Evolutionary conservation across 768 basidiomycete genomes (phyloP).

Genomic region (Lactifluus volemus): DNA sequence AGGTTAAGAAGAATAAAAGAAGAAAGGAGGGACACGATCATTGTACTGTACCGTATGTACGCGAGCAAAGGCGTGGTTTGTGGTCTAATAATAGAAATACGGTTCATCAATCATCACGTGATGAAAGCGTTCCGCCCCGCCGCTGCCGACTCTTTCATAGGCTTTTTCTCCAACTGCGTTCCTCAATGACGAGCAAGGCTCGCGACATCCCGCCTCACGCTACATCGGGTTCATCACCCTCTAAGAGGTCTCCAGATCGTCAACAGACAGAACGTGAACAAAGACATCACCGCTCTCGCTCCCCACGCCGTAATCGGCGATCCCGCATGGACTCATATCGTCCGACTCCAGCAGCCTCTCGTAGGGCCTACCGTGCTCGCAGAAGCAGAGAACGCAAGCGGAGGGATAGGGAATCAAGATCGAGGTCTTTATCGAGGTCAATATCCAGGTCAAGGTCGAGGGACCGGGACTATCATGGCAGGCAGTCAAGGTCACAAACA

Average conservation of each 20-base stretch:
- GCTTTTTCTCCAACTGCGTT: not conserved
- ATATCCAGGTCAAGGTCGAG: conserved; percentile 22
- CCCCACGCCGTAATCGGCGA: conserved; percentile 13
- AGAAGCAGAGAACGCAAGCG: conserved; percentile 10
- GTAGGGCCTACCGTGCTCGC: conserved; percentile 13
- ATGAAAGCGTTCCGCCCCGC: not conserved
- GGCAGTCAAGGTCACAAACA: conserved; percentile 15
- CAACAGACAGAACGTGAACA: conserved; percentile 7
- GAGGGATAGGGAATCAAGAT: conserved; percentile 10
- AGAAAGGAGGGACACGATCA: not conserved
- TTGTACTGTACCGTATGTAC: no score
- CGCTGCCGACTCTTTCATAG: not conserved
- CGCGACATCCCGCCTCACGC: conserved; percentile 13
- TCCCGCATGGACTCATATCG: conserved; percentile 18
- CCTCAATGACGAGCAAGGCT: conserved; percentile 12
- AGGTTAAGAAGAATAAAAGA: not conserved
- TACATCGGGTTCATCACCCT: not conserved
- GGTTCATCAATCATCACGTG: conserved; percentile 1
- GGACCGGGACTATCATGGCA: conserved; percentile 24
- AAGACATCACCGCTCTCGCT: conserved; percentile 10
- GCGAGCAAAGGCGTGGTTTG: no score
- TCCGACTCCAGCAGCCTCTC: conserved; percentile 11
- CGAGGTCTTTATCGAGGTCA: conserved; percentile 12
- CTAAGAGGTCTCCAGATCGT: conserved; percentile 7
- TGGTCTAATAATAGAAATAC: no score